Conservation (phyloP, 495 filamentous ascomycete genomes). For the Lasiosphaeris hirsuta region DNA sequence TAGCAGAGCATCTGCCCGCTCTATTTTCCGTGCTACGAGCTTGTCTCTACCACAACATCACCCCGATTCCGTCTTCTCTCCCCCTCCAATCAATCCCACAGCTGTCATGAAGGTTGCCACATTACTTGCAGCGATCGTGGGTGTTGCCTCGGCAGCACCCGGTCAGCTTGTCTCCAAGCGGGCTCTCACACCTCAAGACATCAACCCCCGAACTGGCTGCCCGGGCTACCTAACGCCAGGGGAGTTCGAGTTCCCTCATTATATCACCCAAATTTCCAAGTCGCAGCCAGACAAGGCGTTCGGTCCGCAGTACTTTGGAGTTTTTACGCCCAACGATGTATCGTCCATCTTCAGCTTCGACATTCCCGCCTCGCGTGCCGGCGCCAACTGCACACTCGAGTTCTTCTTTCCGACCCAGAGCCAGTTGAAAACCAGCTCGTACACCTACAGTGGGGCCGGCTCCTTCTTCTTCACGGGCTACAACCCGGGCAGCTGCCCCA, state of each 20-base stretch:
- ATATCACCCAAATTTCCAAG: background rate
- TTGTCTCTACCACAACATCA: no score
- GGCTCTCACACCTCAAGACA: background rate
- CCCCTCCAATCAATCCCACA: no score
- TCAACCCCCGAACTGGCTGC: background rate
- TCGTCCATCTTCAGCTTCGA: constrained; percentile 2
- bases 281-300: background rate
- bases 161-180: constrained; percentile 1
- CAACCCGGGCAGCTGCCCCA: background rate
- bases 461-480: constrained; percentile 4
- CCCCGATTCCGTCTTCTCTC: no score
- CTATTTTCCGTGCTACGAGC: no score
- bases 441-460: background rate
- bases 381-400: constrained; percentile 1
- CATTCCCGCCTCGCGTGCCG: background rate
- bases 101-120: background rate
- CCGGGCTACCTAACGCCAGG: background rate
- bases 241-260: constrained; percentile 1
- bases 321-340: background rate
- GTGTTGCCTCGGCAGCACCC: background rate
- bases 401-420: constrained; percentile 1
- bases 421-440: constrained; percentile 1
- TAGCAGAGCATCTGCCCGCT: no score
- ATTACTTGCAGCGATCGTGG: background rate
- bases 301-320: constrained; percentile 3